phyloP scores from a whole-genome alignment of 108 stramenopile genomes.

The Fragilariopsis cylindrus region DNA sequence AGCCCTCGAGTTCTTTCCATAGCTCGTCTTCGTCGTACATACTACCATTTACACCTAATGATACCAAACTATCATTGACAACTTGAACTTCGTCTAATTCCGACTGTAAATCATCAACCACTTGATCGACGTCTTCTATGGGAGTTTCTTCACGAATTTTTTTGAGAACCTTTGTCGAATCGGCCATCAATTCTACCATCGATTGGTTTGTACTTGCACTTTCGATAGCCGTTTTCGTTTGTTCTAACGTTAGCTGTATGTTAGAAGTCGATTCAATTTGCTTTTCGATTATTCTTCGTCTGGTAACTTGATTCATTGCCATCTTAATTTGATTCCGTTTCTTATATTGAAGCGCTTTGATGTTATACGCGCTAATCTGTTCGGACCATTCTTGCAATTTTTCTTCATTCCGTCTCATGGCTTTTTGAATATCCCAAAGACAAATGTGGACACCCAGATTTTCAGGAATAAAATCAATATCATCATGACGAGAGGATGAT shows the following conservation, averaged over 20 bases:
- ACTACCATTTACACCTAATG: background rate
- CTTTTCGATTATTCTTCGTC: slow-evolving; percentile 3
- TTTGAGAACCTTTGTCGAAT: slow-evolving; percentile 7
- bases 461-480: slow-evolving; percentile 7
- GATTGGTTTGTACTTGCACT: slow-evolving; percentile 3
- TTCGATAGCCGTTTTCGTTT: slow-evolving; percentile 18
- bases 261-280: slow-evolving; percentile 8
- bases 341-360: slow-evolving; percentile 1
- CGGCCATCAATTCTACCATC: slow-evolving; percentile 15
- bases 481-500: background rate
- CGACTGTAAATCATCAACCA: slow-evolving; percentile 11
- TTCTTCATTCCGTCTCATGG: background rate
- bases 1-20: slow-evolving; percentile 9
- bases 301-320: background rate
- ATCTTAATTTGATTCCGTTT: slow-evolving; percentile 2
- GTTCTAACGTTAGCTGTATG: background rate
- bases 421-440: slow-evolving; percentile 17
- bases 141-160: slow-evolving; percentile 10
- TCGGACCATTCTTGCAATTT: slow-evolving; percentile 21
- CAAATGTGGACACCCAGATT: background rate
- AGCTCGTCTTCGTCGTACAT: slow-evolving; percentile 18
- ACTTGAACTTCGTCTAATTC: slow-evolving; percentile 6
- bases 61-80: background rate
- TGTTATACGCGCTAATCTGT: background rate
- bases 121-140: slow-evolving; percentile 10